Evolutionary conservation across 148 eudicot species (phyloP).

Genomic region (Amaranthus palmeri): DNA sequence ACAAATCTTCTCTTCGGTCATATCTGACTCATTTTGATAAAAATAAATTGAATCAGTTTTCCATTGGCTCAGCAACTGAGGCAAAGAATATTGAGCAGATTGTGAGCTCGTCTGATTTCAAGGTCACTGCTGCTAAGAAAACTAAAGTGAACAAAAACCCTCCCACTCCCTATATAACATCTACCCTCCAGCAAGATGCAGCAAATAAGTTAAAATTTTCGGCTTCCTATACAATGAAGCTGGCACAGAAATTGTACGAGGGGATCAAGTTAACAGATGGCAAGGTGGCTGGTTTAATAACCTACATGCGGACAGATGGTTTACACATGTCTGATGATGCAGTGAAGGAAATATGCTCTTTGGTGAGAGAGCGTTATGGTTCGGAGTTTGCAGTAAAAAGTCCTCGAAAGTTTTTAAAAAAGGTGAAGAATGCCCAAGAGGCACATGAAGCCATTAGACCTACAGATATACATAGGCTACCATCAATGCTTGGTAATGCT

Average conservation of each 20-base stretch:
- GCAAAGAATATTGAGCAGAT: constrained; percentile 54
- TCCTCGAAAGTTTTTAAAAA: constrained; percentile 70
- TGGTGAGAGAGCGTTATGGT: constrained; percentile 69
- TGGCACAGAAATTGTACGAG: constrained; percentile 95
- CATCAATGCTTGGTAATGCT: constrained; percentile 52
- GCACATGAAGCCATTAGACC: constrained; percentile 99
- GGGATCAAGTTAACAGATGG: constrained; percentile 67
- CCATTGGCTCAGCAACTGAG: constrained; percentile 51
- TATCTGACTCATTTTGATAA: constrained; percentile 67
- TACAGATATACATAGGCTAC: constrained; percentile 64
- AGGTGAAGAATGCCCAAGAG: constrained; percentile 97
- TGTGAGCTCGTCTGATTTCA: constrained; percentile 46
- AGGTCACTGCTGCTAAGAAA: constrained; percentile 47
- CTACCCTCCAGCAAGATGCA: constrained; percentile 98
- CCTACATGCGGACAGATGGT: constrained; percentile 99
- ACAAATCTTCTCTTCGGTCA: constrained; percentile 35
- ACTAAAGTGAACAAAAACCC: constrained; percentile 59
- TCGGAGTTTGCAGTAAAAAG: constrained; percentile 41
- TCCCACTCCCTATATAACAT: constrained; percentile 81
- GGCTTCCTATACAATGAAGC: constrained; percentile 76
- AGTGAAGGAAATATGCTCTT: constrained; percentile 49
- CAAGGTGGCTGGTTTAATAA: constrained; percentile 62
- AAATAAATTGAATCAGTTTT: constrained; percentile 59
- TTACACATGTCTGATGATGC: constrained; percentile 80
- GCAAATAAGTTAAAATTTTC: constrained; percentile 75